Conservation (phyloP, 2,329 filamentous ascomycete species). For the Bisporella sp. region DNA sequence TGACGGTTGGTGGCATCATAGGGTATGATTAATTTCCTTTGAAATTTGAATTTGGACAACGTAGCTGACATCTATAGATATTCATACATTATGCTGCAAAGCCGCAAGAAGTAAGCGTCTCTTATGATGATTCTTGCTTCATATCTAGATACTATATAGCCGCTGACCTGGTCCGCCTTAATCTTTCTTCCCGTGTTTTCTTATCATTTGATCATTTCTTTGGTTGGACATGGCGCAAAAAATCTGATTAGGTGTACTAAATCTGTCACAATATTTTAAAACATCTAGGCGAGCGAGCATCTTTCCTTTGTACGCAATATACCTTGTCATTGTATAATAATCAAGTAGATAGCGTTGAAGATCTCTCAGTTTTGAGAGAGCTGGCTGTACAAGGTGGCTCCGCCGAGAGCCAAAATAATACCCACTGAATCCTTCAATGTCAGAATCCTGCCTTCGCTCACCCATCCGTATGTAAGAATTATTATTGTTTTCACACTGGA, state of each 20-base stretch:
- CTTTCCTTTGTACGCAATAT: slow-evolving; percentile 1
- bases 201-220: no score
- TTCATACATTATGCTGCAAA: slow-evolving; percentile 20
- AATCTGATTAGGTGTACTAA: no score
- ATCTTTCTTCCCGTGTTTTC: no score
- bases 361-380: slow-evolving; percentile 19
- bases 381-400: slow-evolving; percentile 38
- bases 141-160: neutral
- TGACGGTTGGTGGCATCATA: slow-evolving; percentile 20
- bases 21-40: slow-evolving; percentile 11
- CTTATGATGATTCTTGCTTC: neutral
- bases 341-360: neutral
- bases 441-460: slow-evolving; percentile 35
- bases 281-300: neutral
- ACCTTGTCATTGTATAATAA: neutral
- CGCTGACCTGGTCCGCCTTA: no score
- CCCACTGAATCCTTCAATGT: slow-evolving; percentile 33
- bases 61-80: slow-evolving; percentile 12
- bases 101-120: slow-evolving; percentile 7
- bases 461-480: slow-evolving; percentile 38
- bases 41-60: neutral
- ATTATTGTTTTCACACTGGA: slow-evolving; percentile 38
- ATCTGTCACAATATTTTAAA: no score
- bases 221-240: no score
- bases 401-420: slow-evolving; percentile 36